A percentile compares a stretch with the other conserved stretches of the same genome.
These are phyloP conservation scores for Cornus suecica DNA, from an alignment of 148 eudicot genomes.

Conservation along the genomic window DNA sequence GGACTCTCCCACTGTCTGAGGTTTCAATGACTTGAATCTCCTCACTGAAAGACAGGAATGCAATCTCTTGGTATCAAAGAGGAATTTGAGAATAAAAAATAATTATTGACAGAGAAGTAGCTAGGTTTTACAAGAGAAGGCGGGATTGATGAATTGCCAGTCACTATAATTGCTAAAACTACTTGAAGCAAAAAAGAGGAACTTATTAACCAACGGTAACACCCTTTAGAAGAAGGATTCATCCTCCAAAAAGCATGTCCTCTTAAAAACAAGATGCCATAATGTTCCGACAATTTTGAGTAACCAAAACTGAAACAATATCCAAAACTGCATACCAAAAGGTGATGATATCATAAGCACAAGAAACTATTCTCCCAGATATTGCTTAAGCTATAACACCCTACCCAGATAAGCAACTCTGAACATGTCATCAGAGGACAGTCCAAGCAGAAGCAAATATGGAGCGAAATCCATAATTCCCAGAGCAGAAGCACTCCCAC, in stretches of 20 bases:
- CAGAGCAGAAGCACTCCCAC: no score
- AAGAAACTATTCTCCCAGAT: not conserved
- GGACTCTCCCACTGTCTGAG: constrained; percentile 35
- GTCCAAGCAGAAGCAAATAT: not conserved
- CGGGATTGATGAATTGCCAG: no score
- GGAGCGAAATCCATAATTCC: not conserved
- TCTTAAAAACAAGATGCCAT: not conserved
- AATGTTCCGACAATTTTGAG: not conserved
- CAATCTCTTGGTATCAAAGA: not conserved
- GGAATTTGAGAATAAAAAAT: not conserved
- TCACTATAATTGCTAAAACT: not conserved
- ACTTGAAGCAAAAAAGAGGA: not conserved
- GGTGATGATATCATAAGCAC: not conserved
- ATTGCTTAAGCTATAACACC: not conserved
- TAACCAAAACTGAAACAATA: not conserved
- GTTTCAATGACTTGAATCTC: constrained; percentile 43
- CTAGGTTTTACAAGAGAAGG: not conserved
- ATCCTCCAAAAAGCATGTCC: not conserved
- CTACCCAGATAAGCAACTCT: not conserved
- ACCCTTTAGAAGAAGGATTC: not conserved
- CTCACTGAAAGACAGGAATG: constrained; percentile 28
- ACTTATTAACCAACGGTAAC: not conserved
- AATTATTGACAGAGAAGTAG: not conserved
- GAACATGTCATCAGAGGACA: not conserved
- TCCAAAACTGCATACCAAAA: not conserved